These are phyloP conservation scores for Physaria fendleri DNA, from an alignment of 345 rosid species.

Conservation along the genomic window DNA sequence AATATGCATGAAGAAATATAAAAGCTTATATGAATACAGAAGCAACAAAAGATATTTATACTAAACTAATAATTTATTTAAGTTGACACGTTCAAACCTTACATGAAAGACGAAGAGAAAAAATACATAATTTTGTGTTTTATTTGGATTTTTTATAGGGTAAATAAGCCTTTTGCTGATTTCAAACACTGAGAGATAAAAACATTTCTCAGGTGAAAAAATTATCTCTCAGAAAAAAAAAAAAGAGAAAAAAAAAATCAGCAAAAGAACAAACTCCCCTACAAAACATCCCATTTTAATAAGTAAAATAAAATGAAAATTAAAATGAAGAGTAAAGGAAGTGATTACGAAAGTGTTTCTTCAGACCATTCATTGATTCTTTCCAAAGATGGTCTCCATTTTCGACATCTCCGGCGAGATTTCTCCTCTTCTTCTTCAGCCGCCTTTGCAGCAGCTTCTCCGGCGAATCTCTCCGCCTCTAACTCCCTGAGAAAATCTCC, in stretches of 20 bases:
- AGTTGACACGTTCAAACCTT: conserved; percentile 7
- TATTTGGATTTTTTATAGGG: conserved; percentile 9
- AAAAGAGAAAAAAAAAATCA: neutral
- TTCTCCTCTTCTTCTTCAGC: conserved; percentile 26
- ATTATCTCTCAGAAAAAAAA: conserved; percentile 10
- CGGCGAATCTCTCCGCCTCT: conserved; percentile 32
- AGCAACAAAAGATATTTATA: neutral
- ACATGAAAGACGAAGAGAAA: conserved; percentile 16
- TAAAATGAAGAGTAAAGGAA: too few relatives aligned
- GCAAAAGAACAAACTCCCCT: conserved; percentile 22
- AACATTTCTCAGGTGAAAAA: conserved; percentile 25
- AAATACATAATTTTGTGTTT: conserved; percentile 23
- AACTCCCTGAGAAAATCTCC: conserved; percentile 36
- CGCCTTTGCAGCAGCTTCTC: conserved; percentile 25
- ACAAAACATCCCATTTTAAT: too few relatives aligned
- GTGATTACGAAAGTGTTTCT: too few relatives aligned
- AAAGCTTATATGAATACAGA: too few relatives aligned
- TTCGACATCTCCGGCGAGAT: conserved; percentile 25
- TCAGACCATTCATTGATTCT: too few relatives aligned
- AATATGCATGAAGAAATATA: neutral
- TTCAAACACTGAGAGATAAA: conserved; percentile 24
- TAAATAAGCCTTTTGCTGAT: conserved; percentile 11
- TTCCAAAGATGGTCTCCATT: conserved; percentile 69
- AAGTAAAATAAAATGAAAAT: too few relatives aligned
- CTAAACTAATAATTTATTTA: conserved; percentile 14